Evolutionary conservation across 2,329 filamentous ascomycete genomes (phyloP).

Genomic region (Coniochaeta sp.): DNA sequence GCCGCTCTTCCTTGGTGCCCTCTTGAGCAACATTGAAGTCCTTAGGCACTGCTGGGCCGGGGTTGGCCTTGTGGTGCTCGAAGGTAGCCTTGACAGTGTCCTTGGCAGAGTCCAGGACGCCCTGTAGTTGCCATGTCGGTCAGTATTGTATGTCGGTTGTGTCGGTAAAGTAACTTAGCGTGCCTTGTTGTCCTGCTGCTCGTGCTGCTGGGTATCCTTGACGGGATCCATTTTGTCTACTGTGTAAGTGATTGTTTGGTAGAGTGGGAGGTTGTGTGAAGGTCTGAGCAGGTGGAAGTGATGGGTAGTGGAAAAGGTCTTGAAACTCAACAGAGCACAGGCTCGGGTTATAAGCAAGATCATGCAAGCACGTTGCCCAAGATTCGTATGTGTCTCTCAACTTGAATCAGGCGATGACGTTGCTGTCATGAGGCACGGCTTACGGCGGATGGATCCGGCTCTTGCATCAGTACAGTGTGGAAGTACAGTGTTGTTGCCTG

Average conservation of each 20-base stretch:
- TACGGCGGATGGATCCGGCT: background rate
- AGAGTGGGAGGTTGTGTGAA: background rate
- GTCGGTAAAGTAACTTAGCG: background rate
- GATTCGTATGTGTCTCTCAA: background rate
- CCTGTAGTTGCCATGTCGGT: background rate
- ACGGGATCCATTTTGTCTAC: conserved; percentile 17
- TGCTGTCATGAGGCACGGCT: background rate
- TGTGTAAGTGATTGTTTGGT: background rate
- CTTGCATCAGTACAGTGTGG: background rate
- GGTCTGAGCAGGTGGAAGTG: background rate
- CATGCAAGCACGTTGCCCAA: background rate
- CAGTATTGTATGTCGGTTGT: background rate
- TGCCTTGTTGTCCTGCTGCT: conserved; percentile 8
- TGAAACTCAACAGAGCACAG: background rate
- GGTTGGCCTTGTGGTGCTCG: conserved; percentile 44
- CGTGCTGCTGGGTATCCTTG: conserved; percentile 21
- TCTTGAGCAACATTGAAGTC: conserved; percentile 46
- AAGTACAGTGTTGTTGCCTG: background rate
- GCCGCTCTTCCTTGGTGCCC: conserved; percentile 62
- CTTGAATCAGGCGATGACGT: background rate
- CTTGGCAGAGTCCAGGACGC: background rate
- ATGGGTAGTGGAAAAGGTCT: background rate
- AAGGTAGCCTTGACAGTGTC: conserved; percentile 37
- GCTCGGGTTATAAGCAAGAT: background rate
- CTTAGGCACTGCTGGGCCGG: conserved; percentile 49